Evolutionary conservation across 2,329 filamentous ascomycete genomes (phyloP).

Genomic region (Alternaria atra): DNA sequence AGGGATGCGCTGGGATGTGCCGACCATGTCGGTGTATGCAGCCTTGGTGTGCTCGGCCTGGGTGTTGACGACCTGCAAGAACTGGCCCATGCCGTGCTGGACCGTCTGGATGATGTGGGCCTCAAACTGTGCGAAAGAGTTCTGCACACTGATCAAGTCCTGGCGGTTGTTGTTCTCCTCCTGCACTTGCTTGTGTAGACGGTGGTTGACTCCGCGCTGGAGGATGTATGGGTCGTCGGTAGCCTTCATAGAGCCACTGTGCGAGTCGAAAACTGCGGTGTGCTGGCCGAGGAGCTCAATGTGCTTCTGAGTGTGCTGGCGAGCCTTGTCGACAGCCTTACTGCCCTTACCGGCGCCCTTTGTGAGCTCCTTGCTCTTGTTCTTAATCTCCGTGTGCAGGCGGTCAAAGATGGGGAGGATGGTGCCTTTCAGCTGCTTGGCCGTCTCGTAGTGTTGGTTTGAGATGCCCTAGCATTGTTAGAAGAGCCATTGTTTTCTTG

Average conservation of each 20-base stretch:
- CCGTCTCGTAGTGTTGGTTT: conserved; percentile 89
- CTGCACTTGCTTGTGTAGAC: conserved; percentile 87
- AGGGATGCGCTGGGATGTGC: conserved; percentile 77
- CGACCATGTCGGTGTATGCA: conserved; percentile 85
- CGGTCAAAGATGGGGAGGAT: conserved; percentile 90
- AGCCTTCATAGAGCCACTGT: conserved; percentile 74
- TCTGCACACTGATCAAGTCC: conserved; percentile 90
- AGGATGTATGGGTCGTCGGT: conserved; percentile 88
- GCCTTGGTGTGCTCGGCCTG: conserved; percentile 83
- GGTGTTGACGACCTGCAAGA: conserved; percentile 79
- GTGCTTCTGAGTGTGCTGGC: conserved; percentile 88
- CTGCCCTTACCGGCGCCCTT: conserved; percentile 82
- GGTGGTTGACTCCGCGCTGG: conserved; percentile 80
- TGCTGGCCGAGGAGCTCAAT: conserved; percentile 93
- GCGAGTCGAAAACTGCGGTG: conserved; percentile 79
- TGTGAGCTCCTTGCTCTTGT: conserved; percentile 89
- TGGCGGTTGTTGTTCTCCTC: conserved; percentile 97
- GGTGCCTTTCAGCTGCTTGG: conserved; percentile 85
- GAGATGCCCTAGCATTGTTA: conserved; percentile 71
- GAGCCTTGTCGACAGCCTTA: conserved; percentile 91
- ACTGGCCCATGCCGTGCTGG: conserved; percentile 82
- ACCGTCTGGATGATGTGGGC: conserved; percentile 82
- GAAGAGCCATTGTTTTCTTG: neutral
- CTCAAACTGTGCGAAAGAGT: conserved; percentile 88
- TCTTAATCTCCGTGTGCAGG: conserved; percentile 95